Percentiles rank a stretch among this genome's conserved stretches.
Conservation (phyloP, 202 grass and related monocot genomes). For the Saccharum hybrid region DNA sequence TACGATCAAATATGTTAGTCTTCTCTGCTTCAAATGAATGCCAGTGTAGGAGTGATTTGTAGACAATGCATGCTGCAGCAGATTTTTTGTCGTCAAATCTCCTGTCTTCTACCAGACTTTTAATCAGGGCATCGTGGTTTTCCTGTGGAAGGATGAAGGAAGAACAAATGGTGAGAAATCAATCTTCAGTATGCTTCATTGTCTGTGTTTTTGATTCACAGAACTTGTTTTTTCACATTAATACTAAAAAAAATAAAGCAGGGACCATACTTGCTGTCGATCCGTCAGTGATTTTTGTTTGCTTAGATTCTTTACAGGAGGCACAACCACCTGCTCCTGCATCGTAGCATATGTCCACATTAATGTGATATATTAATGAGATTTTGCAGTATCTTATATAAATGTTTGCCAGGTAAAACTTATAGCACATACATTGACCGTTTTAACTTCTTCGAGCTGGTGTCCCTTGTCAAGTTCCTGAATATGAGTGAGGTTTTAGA, state of each 20-base stretch:
- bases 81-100: constrained; percentile 75
- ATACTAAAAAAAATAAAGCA: constrained; percentile 14
- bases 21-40: constrained; percentile 94
- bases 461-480: constrained; percentile 58
- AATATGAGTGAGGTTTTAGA: constrained; percentile 46
- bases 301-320: constrained; percentile 63
- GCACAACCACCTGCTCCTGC: constrained; percentile 55
- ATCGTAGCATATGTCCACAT: constrained; percentile 32
- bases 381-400: constrained; percentile 39
- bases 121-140: constrained; percentile 90
- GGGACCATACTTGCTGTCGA: constrained; percentile 71
- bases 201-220: constrained; percentile 23
- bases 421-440: constrained; percentile 50
- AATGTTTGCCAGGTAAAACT: constrained; percentile 30
- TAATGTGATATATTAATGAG: background rate
- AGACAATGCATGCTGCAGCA: constrained; percentile 81
- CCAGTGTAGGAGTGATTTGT: constrained; percentile 91
- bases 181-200: constrained; percentile 30
- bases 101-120: constrained; percentile 73
- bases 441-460: constrained; percentile 51
- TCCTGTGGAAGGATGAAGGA: constrained; percentile 59
- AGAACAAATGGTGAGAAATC: constrained; percentile 31
- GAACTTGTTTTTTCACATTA: constrained; percentile 17
- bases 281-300: constrained; percentile 90
- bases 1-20: constrained; percentile 93